Percentiles rank a stretch among this genome's conserved stretches.
phyloP scores from a whole-genome alignment of 495 filamentous ascomycete species.

The Cetradonia linearis region DNA sequence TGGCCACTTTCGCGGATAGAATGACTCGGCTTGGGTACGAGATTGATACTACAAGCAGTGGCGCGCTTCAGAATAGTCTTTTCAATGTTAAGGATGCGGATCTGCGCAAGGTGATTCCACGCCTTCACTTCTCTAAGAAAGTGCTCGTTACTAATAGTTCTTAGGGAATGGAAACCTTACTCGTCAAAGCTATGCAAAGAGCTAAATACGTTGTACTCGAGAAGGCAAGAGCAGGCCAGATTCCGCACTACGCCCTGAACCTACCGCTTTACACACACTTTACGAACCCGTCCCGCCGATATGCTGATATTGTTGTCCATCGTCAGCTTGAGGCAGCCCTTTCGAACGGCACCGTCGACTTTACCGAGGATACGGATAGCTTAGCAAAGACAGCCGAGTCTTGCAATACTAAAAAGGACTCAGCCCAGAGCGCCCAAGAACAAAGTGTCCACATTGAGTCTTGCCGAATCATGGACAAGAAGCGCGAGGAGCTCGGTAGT shows the following conservation, averaged over 20 bases:
- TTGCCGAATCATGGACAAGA: conserved; percentile 87
- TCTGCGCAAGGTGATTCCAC: conserved; percentile 57
- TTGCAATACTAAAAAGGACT: conserved; percentile 99
- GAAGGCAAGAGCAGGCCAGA: conserved; percentile 59
- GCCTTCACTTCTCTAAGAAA: not conserved
- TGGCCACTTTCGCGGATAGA: conserved; percentile 82
- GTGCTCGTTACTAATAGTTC: not conserved
- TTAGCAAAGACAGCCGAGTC: conserved; percentile 87
- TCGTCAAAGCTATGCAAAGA: conserved; percentile 87
- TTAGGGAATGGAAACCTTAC: conserved; percentile 86
- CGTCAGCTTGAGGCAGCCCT: conserved; percentile 85
- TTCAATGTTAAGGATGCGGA: conserved; percentile 82
- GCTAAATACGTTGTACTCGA: conserved; percentile 87
- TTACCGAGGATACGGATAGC: conserved; percentile 77
- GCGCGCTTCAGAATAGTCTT: conserved; percentile 79
- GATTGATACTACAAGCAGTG: conserved; percentile 82
- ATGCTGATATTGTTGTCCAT: conserved; percentile 90
- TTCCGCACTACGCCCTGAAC: conserved; percentile 85
- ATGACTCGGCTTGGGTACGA: conserved; percentile 86
- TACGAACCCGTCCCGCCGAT: conserved; percentile 89
- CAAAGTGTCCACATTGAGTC: conserved; percentile 98
- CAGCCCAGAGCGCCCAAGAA: conserved; percentile 91
- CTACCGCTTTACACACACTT: conserved; percentile 94
- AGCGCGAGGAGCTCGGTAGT: conserved; percentile 69
- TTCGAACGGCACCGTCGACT: conserved; percentile 73